These are phyloP conservation scores for Eucalyptus rudis DNA, from an alignment of 345 rosid genomes.

Conservation along the genomic window DNA sequence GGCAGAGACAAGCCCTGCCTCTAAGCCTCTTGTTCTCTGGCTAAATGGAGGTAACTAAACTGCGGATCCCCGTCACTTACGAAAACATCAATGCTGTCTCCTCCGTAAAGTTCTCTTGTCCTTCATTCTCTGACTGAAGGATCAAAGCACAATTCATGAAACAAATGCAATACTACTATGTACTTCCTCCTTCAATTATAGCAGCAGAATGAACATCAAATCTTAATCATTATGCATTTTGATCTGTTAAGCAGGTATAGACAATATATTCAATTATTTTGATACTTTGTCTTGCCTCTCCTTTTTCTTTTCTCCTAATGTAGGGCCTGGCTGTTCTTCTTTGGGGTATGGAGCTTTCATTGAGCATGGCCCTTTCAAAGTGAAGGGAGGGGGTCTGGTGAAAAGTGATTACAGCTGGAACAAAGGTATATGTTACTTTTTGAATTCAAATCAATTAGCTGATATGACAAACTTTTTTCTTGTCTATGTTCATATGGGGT, in stretches of 20 bases:
- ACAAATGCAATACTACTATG: not conserved
- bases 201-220: not conserved
- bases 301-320: not conserved
- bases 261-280: not conserved
- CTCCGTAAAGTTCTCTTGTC: not conserved
- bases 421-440: slow-evolving; percentile 3
- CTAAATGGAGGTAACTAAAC: slow-evolving; percentile 18
- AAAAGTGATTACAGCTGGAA: slow-evolving; percentile 25
- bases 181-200: not conserved
- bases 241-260: not conserved
- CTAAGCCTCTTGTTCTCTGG: slow-evolving; percentile 40
- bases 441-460: not conserved
- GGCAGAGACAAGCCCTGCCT: slow-evolving; percentile 12
- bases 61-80: not conserved
- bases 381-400: slow-evolving; percentile 1
- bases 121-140: not conserved
- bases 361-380: slow-evolving; percentile 29
- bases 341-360: slow-evolving; percentile 23
- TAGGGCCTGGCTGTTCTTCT: slow-evolving; percentile 37
- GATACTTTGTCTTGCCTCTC: not conserved
- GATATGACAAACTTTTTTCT: not conserved
- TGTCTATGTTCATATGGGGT: not conserved
- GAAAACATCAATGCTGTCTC: not conserved
- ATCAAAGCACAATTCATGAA: not conserved
- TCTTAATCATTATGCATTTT: not conserved